phyloP scores from a whole-genome alignment of 345 rosid genomes.

The Reutealis trisperma region DNA sequence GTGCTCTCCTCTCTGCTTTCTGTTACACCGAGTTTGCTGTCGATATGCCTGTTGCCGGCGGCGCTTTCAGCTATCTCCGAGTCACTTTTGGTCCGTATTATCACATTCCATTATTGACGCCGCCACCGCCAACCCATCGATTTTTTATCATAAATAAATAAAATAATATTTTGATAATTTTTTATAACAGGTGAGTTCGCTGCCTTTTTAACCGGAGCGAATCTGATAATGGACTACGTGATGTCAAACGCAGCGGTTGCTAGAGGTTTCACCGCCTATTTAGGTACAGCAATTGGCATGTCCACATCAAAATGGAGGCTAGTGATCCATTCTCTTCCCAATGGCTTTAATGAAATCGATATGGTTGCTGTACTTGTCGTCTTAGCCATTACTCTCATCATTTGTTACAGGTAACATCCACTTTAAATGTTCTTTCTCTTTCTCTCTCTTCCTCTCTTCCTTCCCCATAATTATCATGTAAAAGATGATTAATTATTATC shows the following conservation, averaged over 20 bases:
- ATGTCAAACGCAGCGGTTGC: constrained; percentile 94
- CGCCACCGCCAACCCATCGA: no score
- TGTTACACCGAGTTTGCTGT: constrained; percentile 99
- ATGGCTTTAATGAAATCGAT: constrained; percentile 82
- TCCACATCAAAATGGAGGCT: constrained; percentile 71
- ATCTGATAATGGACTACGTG: constrained; percentile 83
- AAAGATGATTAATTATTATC: background rate
- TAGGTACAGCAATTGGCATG: constrained; percentile 72
- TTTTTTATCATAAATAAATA: no score
- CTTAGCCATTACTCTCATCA: constrained; percentile 57
- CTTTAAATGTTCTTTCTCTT: background rate
- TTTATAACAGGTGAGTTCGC: constrained; percentile 65
- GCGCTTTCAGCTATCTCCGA: constrained; percentile 92
- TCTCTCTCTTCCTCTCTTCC: background rate
- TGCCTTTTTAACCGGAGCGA: constrained; percentile 88
- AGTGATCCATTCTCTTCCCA: constrained; percentile 49
- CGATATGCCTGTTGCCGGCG: constrained; percentile 96
- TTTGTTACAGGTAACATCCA: constrained; percentile 56
- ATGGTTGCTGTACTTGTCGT: constrained; percentile 58
- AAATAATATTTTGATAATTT: background rate
- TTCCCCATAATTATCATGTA: background rate
- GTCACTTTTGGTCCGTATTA: constrained; percentile 66
- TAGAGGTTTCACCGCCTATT: constrained; percentile 69
- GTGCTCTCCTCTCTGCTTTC: constrained; percentile 93
- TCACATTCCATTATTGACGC: no score